Percentiles rank a stretch among this genome's conserved stretches.
Evolutionary conservation across 768 basidiomycete species (phyloP).

Genomic region (Leccinum pellstonianum): DNA sequence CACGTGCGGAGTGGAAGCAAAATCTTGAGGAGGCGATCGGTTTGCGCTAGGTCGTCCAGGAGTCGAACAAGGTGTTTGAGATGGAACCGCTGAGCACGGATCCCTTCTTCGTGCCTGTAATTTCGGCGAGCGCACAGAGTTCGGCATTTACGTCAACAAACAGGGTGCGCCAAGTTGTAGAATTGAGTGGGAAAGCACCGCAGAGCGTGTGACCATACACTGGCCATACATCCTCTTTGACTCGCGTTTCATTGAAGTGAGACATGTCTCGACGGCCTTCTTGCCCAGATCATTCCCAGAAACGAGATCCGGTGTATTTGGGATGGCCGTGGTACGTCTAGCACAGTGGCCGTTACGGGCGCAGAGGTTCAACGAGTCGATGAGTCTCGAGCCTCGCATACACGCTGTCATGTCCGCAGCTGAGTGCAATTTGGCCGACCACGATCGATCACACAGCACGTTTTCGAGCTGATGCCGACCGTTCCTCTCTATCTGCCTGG

Average conservation of each 20-base stretch:
- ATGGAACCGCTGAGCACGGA: constrained; percentile 86
- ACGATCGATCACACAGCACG: constrained; percentile 64
- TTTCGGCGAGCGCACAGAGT: constrained; percentile 62
- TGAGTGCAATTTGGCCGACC: constrained; percentile 40
- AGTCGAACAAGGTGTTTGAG: constrained; percentile 94
- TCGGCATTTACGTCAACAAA: constrained; percentile 89
- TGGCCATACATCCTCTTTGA: constrained; percentile 89
- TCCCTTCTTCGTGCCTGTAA: constrained; percentile 78
- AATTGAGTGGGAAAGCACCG: constrained; percentile 94
- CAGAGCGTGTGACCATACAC: constrained; percentile 86
- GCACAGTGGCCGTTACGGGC: constrained; percentile 25
- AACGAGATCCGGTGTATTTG: constrained; percentile 83
- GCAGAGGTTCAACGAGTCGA: constrained; percentile 38
- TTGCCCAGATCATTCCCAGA: constrained; percentile 81
- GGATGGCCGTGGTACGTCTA: constrained; percentile 67
- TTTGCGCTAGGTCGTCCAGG: constrained; percentile 81
- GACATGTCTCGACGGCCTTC: constrained; percentile 75
- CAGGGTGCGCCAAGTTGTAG: constrained; percentile 82
- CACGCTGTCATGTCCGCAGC: constrained; percentile 81
- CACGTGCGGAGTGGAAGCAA: constrained; percentile 82
- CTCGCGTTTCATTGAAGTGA: constrained; percentile 85
- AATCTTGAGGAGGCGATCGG: constrained; percentile 88
- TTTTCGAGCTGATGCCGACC: constrained; percentile 66
- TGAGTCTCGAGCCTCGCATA: constrained; percentile 76
- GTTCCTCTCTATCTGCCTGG: constrained; percentile 39